Evolutionary conservation across 2,329 filamentous ascomycete genomes (phyloP).

Genomic region (Biscogniauxia marginata): DNA sequence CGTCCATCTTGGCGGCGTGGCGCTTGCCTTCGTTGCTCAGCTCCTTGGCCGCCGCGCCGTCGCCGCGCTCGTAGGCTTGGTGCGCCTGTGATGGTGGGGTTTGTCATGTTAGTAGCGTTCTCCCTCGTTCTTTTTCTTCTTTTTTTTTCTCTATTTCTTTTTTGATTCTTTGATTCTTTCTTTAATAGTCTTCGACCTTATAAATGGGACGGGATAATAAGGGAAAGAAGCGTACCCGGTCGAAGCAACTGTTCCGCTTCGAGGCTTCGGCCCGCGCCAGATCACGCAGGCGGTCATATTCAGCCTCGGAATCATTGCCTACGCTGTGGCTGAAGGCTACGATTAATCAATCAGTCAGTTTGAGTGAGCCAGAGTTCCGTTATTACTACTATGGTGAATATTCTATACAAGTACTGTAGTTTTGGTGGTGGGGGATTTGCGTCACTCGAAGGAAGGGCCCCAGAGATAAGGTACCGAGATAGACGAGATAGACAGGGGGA

Average conservation of each 20-base stretch:
- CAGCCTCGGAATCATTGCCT: constrained; percentile 68
- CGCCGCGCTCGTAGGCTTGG: constrained; percentile 78
- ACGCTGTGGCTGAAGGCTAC: constrained; percentile 74
- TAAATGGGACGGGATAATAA: not conserved
- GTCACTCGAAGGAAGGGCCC: not conserved
- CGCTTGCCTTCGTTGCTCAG: constrained; percentile 77
- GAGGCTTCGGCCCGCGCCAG: constrained; percentile 77
- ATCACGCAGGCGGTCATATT: constrained; percentile 89
- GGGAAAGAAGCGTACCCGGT: constrained; percentile 51
- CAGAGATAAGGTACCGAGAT: not conserved
- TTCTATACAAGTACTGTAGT: constrained; percentile 4
- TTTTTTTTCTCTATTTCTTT: not conserved
- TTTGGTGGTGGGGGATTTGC: not conserved
- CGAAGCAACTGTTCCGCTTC: constrained; percentile 76
- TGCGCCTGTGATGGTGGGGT: constrained; percentile 52
- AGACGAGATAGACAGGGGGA: not conserved
- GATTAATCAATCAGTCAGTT: constrained; percentile 10
- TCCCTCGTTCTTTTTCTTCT: constrained; percentile 1
- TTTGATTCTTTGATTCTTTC: constrained; percentile 2
- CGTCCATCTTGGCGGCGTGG: constrained; percentile 80
- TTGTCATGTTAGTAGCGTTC: too few relatives aligned
- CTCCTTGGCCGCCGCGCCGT: constrained; percentile 79
- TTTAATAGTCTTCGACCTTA: not conserved
- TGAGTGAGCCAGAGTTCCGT: not conserved
- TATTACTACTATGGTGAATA: not conserved